A percentile compares a stretch with the other conserved stretches of the same genome.
phyloP scores from a whole-genome alignment of 176 grass and related monocot genomes.

The Dendrocalamus sinicus region DNA sequence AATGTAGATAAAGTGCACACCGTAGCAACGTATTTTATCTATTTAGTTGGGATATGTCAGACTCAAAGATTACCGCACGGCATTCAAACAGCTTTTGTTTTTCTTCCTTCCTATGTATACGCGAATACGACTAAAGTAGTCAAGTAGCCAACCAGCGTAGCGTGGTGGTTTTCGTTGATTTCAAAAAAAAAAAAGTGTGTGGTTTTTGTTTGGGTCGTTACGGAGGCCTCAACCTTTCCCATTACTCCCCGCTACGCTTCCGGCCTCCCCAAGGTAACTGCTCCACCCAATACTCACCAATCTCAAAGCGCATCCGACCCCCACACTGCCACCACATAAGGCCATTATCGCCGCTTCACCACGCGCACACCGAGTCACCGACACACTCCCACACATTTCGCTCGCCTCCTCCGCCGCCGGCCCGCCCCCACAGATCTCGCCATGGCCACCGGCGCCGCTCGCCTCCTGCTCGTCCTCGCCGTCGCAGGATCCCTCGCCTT shows the following conservation, averaged over 20 bases:
- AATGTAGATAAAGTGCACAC: too few relatives aligned
- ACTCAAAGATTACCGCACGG: too few relatives aligned
- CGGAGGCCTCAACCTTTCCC: not conserved
- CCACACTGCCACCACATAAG: slow-evolving; percentile 31
- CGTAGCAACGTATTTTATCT: too few relatives aligned
- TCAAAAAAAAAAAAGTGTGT: too few relatives aligned
- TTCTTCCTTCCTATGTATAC: too few relatives aligned
- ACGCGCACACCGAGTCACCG: slow-evolving; percentile 37
- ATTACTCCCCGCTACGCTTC: not conserved
- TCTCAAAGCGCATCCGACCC: slow-evolving; percentile 61
- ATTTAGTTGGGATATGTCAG: too few relatives aligned
- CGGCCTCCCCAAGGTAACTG: slow-evolving; percentile 20
- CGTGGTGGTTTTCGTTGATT: too few relatives aligned
- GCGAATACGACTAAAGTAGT: too few relatives aligned
- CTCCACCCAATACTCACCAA: slow-evolving; percentile 27
- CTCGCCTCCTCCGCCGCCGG: not conserved
- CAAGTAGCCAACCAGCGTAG: too few relatives aligned
- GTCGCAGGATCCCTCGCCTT: slow-evolving; percentile 23
- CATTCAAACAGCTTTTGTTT: too few relatives aligned
- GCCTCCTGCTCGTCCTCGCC: slow-evolving; percentile 20
- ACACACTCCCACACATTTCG: slow-evolving; percentile 32
- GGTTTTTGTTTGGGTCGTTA: too few relatives aligned
- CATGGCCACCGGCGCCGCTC: slow-evolving; percentile 4
- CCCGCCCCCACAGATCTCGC: slow-evolving; percentile 42
- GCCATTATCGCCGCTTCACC: not conserved